phyloP scores from a whole-genome alignment of 768 basidiomycete species.

The Lenzites betulinus region DNA sequence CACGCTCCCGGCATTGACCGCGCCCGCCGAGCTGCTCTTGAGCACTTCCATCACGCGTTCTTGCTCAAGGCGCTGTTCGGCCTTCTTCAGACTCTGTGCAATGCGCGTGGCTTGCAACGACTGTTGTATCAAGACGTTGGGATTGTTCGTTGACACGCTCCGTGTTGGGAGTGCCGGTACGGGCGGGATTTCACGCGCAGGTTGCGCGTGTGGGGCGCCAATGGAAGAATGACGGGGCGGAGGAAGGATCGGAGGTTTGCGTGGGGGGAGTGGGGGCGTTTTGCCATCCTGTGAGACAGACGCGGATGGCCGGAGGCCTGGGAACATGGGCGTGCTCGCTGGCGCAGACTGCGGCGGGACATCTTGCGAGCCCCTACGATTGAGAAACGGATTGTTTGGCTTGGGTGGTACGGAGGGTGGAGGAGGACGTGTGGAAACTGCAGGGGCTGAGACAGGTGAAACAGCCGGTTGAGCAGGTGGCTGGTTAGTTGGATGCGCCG shows the following conservation, averaged over 20 bases:
- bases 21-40: constrained; percentile 50
- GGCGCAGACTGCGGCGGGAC: constrained; percentile 21
- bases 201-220: constrained; percentile 9
- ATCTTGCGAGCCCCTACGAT: constrained; percentile 29
- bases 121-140: constrained; percentile 65
- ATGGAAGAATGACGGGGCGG: constrained; percentile 43
- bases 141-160: constrained; percentile 24
- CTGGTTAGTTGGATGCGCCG: background rate
- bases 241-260: constrained; percentile 44
- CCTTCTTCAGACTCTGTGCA: constrained; percentile 68
- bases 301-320: constrained; percentile 13
- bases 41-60: constrained; percentile 72
- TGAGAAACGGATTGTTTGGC: constrained; percentile 45
- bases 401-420: constrained; percentile 26
- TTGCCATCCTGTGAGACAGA: constrained; percentile 9
- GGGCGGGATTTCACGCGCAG: background rate
- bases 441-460: constrained; percentile 4
- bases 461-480: constrained; percentile 10
- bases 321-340: constrained; percentile 8
- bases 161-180: constrained; percentile 24
- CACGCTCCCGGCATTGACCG: constrained; percentile 8
- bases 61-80: constrained; percentile 66
- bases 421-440: background rate
- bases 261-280: constrained; percentile 53
- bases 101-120: constrained; percentile 73